Conservation (phyloP, 2,329 filamentous ascomycete genomes). For the Balansia obtecta region DNA sequence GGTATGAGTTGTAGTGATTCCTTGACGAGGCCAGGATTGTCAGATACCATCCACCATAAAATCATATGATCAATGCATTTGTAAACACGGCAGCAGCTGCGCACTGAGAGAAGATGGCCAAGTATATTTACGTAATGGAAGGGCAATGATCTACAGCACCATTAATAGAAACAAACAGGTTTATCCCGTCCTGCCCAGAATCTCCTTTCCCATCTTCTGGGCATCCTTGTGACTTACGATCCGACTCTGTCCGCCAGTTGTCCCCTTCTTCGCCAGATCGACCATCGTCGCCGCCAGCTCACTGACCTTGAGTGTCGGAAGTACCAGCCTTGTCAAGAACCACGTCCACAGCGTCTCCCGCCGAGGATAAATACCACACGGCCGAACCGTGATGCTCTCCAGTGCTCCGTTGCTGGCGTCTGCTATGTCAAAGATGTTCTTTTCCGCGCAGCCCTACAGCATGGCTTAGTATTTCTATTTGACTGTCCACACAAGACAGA, state of each 20-base stretch:
- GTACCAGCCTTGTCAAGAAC: constrained; percentile 2
- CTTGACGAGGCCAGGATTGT: no score
- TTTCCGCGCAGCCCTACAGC: constrained; percentile 1
- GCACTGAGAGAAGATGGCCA: no score
- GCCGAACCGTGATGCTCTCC: constrained; percentile 2
- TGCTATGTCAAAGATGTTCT: constrained; percentile 1
- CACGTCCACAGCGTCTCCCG: not conserved
- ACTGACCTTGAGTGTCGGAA: constrained; percentile 1
- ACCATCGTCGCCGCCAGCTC: constrained; percentile 2
- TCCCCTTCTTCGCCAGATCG: not conserved
- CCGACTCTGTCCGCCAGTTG: not conserved
- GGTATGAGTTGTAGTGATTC: no score
- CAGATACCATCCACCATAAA: no score
- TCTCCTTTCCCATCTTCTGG: not conserved
- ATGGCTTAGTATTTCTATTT: not conserved
- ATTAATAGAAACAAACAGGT: no score
- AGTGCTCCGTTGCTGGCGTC: not conserved
- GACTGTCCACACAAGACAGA: not conserved
- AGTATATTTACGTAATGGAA: no score
- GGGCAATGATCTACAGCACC: no score
- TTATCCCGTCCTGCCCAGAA: not conserved
- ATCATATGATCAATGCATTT: no score
- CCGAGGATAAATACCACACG: not conserved
- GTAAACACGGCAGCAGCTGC: no score
- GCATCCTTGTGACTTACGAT: not conserved